Evolutionary conservation across 2,329 filamentous ascomycete genomes (phyloP).

Genomic region (Conoideocrella luteorostrata): DNA sequence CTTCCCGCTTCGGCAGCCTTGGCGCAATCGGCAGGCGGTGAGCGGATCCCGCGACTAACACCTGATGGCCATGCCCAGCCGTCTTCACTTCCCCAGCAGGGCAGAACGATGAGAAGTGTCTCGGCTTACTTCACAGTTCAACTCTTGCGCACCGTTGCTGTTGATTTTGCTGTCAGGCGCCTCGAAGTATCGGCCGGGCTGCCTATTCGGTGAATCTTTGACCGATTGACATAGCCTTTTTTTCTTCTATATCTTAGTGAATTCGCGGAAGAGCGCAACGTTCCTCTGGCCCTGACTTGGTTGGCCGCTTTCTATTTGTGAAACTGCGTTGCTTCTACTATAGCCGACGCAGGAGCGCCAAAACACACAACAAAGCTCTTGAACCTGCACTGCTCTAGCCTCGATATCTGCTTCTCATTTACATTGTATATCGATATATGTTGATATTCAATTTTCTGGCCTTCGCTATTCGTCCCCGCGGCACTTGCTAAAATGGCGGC

Average conservation of each 20-base stretch:
- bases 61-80: not conserved
- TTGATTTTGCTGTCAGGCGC: not conserved
- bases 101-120: constrained; percentile 3
- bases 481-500: constrained; percentile 28
- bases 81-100: not conserved
- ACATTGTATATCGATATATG: not conserved
- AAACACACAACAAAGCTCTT: not conserved
- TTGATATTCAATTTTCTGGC: not conserved
- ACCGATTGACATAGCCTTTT: not conserved
- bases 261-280: too few relatives aligned
- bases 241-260: too few relatives aligned
- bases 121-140: not conserved
- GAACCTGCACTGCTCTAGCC: not conserved
- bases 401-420: not conserved
- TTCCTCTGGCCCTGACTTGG: not conserved
- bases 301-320: not conserved
- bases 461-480: not conserved
- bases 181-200: not conserved
- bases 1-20: constrained; percentile 2
- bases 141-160: constrained; percentile 2
- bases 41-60: constrained; percentile 14
- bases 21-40: constrained; percentile 15
- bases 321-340: not conserved
- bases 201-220: not conserved
- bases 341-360: not conserved